phyloP scores from a whole-genome alignment of 345 rosid genomes.

The Linum lewisii region DNA sequence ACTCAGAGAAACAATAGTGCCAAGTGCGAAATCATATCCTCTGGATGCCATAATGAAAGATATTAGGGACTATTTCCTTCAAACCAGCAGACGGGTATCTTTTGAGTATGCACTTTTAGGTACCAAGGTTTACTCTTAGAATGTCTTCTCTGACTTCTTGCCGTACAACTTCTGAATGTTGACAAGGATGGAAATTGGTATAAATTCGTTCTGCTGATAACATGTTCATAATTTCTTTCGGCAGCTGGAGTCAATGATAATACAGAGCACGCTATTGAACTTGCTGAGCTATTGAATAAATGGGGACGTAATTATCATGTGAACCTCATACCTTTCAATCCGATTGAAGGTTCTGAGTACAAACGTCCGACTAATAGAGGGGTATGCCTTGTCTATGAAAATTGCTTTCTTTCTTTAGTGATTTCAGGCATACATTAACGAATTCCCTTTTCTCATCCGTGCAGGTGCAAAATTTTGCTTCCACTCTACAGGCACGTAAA shows the following conservation, averaged over 20 bases:
- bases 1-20: conserved; percentile 82
- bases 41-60: conserved; percentile 86
- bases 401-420: not conserved
- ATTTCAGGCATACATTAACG: not conserved
- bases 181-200: conserved; percentile 1
- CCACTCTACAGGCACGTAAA: conserved; percentile 63
- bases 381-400: conserved; percentile 25
- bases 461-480: conserved; percentile 64
- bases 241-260: conserved; percentile 90
- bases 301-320: conserved; percentile 86
- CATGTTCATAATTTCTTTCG: conserved; percentile 11
- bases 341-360: conserved; percentile 80
- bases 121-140: conserved; percentile 17
- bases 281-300: conserved; percentile 66
- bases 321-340: conserved; percentile 88
- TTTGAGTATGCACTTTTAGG: conserved; percentile 95
- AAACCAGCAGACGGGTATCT: conserved; percentile 78
- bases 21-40: conserved; percentile 95
- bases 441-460: not conserved
- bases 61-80: conserved; percentile 71
- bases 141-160: not conserved
- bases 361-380: conserved; percentile 68
- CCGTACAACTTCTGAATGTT: too few species aligned
- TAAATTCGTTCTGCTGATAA: not conserved
- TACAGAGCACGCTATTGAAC: conserved; percentile 68